Evolutionary conservation across 495 filamentous ascomycete genomes (phyloP).

Genomic region (Hypoxylon fragiforme): DNA sequence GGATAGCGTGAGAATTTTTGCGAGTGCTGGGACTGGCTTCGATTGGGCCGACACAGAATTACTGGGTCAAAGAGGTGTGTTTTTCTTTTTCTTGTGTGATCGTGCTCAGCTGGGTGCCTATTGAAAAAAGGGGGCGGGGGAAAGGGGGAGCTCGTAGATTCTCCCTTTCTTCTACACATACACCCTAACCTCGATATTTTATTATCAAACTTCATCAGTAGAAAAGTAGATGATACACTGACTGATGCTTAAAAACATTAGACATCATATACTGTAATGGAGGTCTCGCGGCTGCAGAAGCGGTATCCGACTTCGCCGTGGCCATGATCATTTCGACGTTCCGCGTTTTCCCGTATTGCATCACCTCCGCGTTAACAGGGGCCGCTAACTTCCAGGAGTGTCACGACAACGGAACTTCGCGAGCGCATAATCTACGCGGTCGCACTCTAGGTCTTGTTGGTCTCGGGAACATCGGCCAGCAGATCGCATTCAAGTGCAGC

Average conservation of each 20-base stretch:
- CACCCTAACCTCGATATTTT: background rate
- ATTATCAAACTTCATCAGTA: background rate
- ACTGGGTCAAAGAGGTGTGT: slow-evolving; percentile 68
- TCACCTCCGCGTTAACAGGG: slow-evolving; percentile 44
- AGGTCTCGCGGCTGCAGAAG: slow-evolving; percentile 67
- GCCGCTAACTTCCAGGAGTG: slow-evolving; percentile 55
- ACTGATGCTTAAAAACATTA: slow-evolving; percentile 32
- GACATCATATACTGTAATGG: slow-evolving; percentile 75
- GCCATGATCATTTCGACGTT: slow-evolving; percentile 68
- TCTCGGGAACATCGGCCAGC: slow-evolving; percentile 69
- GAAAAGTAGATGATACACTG: background rate
- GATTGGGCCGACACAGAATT: slow-evolving; percentile 75
- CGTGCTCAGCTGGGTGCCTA: too few species aligned
- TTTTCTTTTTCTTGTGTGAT: too few species aligned
- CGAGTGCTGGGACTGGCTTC: slow-evolving; percentile 73
- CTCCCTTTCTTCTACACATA: too few species aligned
- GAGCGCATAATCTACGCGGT: slow-evolving; percentile 60
- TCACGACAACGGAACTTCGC: slow-evolving; percentile 58
- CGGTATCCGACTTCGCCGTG: slow-evolving; percentile 67
- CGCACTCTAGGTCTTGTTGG: slow-evolving; percentile 65
- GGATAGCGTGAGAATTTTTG: slow-evolving; percentile 65
- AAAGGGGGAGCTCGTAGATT: too few species aligned
- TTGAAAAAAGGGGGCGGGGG: too few species aligned
- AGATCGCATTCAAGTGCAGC: slow-evolving; percentile 60
- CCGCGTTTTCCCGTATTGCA: slow-evolving; percentile 65